Evolutionary conservation across 2,329 filamentous ascomycete genomes (phyloP), one percentile per base, ranked within the genome.

Genomic region (Ceratocystis cacaofunesta): DNA sequence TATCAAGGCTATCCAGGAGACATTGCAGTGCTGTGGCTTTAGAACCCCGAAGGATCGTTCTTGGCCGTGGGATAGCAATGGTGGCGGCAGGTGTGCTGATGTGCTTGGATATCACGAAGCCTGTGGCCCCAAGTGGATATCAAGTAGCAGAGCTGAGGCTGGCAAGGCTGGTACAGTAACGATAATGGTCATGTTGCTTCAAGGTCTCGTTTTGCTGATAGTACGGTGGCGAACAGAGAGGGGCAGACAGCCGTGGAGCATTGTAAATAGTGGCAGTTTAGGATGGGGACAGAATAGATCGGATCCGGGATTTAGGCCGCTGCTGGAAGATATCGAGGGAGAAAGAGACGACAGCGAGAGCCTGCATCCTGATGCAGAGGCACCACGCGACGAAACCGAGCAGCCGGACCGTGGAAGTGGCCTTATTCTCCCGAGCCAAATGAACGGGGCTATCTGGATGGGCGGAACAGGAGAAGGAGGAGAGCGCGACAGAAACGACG

Each of bases 1-100:
- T 1, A 80, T 90, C 66, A 76, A 78, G 52, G 73, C 74, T 1
- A 85, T 90, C 62, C 87, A 90, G 70, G 84, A 90, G 71, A 72
- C 78, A 0, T 79, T 88, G 41, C 71, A 80, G 6, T 90, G 87
- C 75, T 90, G 87, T 69, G 87, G 87, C 0, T 76, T 88, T 43
- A 78, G 78, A 65, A 79, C 76, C 3, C 71, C 82, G 32, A 73
- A 71, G 36, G 85, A 90, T 70, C 82, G 80, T 69, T 80, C 82
- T 0, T 89, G 80, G 76, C 87, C 87, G 0, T 88, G 87, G 67
- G 76, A 77, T 0, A 68, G 64, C 0, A 63, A 62, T 46, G 67
- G 64, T 65, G 75, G 64, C 68, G 73, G 63, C 69, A 70, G 62
- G 62, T 87, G 85, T 70, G 69, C 74, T 3, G 71, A 75, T 58